Evolutionary conservation across 140 eudicot genomes (phyloP), one percentile per base, ranked within the genome.

Genomic region (Oenanthe javanica): DNA sequence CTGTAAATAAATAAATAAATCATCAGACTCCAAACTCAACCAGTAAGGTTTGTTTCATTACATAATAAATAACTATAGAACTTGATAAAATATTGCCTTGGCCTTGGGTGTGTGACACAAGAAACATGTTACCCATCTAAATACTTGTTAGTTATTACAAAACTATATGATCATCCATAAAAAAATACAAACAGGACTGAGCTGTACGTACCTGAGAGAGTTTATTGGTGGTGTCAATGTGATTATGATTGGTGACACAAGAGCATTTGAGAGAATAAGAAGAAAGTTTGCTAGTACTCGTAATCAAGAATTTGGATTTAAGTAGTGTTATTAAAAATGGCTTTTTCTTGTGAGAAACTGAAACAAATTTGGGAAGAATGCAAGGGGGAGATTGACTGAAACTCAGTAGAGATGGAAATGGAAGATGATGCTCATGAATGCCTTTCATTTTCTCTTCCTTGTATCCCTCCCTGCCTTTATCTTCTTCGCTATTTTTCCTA

Each of bases 1-100:
- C 98, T 94, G 91, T 69, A 90, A 55, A 66, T n/a, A 10, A 75
- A 15, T 0, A 52, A 75, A 16, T 1, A 54, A 7, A 54, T 1
- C 61, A 54, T 54, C 5, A 54, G 9, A 54, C 5, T 54, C 61
- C 21, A 52, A 14, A 50, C 54, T 50, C 54, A 59, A 7, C 4
- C 67, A 61, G 72, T 61, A 12, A 50, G 23, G 5, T 4, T 21
- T 15, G 3, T 7, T 16, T 49, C 27, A 27, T 50, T 1, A 12
- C 16, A 49, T 50, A 3, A 0, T 50, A 50, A 50, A 50, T 1
- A 50, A 50, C 4, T 12, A 12, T 2, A 50, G 16, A 50, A 50
- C 4, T 50, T 2, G 11, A 50, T 50, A 50, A 50, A 10, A 12
- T 50, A 50, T 11, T 50, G 54, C 54, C 16, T 12, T 50, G 54